Base-by-base conservation (phyloP, 2,329 filamentous ascomycete genomes). In the Cadophora gregata region DNA sequence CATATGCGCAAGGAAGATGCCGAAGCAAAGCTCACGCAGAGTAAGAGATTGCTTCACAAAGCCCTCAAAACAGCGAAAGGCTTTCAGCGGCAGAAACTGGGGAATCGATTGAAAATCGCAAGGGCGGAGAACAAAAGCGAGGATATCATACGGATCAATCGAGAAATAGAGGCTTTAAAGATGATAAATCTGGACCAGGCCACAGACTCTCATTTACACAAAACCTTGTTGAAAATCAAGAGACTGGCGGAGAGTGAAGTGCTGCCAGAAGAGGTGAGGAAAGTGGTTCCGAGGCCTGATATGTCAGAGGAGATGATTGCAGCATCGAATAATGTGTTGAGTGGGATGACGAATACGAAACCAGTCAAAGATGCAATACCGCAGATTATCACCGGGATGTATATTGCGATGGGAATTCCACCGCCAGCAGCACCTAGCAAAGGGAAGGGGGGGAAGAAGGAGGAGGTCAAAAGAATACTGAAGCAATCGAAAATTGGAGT, bases 51-150 rank as follows among this genome's bases (percentile, higher is more conserved):
- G 42, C 81, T 95, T 9, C 84, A 84, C 68, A 85, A 87, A 66
- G 90, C 89, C 0, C 82, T 95, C 67, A 93, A 93, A 78, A 82
- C 84, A 12, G 90, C 89, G 65, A 93, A 92, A 76, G 89, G 89
- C 56, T 90, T 93, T 75, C 92, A 95, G 81, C 85, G 91, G 55
- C 92, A 95, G 79, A 91, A 93, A 70, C 84, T 87, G 59, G 81
- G 83, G 19, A 82, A 91, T 67, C 85, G 89, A 63, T 60, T 79
- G 68, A 90, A 87, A 77, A 81, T 84, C 50, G 77, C 86, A 16
- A 82, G 79, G 59, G 79, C 80, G 62, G 82, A 80, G 61, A 73
- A 79, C 19, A 76, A 78, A 1, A 70, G 79, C 9, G 84, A 84
- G 53, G 87, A 88, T 74, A 80, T 86, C 25, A 79, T 81, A 66